A percentile compares a stretch with the other conserved stretches of the same genome.
phyloP scores from a whole-genome alignment of 176 grass and related monocot genomes.

The Juncus inflexus region DNA sequence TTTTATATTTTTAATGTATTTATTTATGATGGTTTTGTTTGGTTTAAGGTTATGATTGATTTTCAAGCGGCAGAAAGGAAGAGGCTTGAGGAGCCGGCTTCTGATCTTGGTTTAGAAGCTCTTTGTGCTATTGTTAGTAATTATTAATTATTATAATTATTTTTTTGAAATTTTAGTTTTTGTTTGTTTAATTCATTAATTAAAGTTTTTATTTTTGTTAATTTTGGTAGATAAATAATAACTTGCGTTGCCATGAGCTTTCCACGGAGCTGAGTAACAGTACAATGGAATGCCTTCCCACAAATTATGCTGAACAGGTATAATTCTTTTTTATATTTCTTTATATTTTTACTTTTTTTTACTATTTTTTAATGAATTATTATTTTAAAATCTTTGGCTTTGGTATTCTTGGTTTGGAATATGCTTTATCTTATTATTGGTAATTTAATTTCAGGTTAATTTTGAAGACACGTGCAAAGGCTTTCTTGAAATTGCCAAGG shows the following conservation, averaged over 20 bases:
- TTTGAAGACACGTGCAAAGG: slow-evolving; percentile 99
- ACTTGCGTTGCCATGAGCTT: slow-evolving; percentile 79
- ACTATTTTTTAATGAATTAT: slow-evolving; percentile 11
- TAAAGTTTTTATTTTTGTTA: slow-evolving; percentile 23
- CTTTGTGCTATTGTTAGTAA: slow-evolving; percentile 83
- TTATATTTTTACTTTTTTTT: slow-evolving; percentile 16
- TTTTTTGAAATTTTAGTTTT: slow-evolving; percentile 3
- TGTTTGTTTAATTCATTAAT: slow-evolving; percentile 27
- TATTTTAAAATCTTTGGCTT: background rate
- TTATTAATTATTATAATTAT: slow-evolving; percentile 18
- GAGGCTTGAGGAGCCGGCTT: slow-evolving; percentile 87
- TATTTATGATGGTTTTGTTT: slow-evolving; percentile 28
- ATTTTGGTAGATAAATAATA: slow-evolving; percentile 84
- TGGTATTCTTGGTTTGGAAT: background rate
- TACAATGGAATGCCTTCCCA: slow-evolving; percentile 84
- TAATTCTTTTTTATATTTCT: background rate
- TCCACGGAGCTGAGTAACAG: slow-evolving; percentile 83
- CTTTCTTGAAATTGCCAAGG: slow-evolving; percentile 99
- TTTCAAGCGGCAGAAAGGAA: slow-evolving; percentile 97
- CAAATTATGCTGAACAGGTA: slow-evolving; percentile 97
- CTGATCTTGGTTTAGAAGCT: slow-evolving; percentile 74
- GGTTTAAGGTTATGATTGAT: slow-evolving; percentile 95
- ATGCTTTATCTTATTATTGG: slow-evolving; percentile 1
- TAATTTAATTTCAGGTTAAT: slow-evolving; percentile 72
- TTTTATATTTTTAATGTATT: background rate